A percentile compares a stretch with the other conserved stretches of the same genome.
These are phyloP conservation scores for Sicyos baderoa DNA, from an alignment of 306 rosid species.

Conservation along the genomic window DNA sequence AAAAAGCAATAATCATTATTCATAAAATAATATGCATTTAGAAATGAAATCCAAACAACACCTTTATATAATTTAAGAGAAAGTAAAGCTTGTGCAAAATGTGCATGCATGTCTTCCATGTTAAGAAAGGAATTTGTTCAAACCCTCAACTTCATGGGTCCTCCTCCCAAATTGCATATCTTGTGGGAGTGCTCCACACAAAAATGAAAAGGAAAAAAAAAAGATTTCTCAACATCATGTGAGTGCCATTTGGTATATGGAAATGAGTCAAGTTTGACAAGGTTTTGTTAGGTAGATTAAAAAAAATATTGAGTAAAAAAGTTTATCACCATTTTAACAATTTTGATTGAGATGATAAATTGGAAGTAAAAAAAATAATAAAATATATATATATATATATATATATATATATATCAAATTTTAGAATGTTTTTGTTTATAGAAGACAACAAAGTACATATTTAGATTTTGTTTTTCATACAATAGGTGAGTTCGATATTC, in stretches of 20 bases:
- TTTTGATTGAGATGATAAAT: no score
- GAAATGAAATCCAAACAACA: not conserved
- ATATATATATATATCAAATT: no score
- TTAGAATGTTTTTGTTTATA: no score
- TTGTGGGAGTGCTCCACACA: not conserved
- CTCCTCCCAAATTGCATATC: not conserved
- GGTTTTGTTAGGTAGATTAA: no score
- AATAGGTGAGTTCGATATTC: no score
- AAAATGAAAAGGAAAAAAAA: not conserved
- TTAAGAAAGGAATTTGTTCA: constrained; percentile 16
- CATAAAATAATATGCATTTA: not conserved
- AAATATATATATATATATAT: no score
- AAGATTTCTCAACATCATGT: not conserved
- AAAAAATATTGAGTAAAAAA: no score
- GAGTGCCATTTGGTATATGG: not conserved
- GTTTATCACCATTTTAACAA: no score
- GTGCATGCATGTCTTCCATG: constrained; percentile 9
- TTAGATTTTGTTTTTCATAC: no score
- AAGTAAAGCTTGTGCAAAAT: not conserved
- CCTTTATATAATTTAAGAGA: not conserved
- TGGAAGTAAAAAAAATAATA: no score
- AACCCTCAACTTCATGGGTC: constrained; percentile 3
- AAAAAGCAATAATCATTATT: no score
- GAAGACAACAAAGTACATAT: no score
- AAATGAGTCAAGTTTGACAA: not conserved